Base-by-base conservation (phyloP, 495 filamentous ascomycete genomes). In the Usnea hakonensis region DNA sequence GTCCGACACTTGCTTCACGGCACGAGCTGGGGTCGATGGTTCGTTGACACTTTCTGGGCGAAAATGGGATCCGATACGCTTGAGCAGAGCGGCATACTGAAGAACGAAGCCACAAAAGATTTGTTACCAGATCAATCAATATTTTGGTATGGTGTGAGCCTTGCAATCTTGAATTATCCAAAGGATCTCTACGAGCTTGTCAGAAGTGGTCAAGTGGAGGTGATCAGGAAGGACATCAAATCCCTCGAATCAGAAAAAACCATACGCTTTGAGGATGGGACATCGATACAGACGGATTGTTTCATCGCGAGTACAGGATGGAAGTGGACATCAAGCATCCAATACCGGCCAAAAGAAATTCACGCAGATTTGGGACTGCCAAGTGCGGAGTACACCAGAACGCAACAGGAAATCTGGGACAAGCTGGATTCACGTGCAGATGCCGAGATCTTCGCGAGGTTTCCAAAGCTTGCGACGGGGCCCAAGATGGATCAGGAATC, bases 281-380 rank as follows among this genome's bases (percentile, higher is more conserved):
- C 80, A 19, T 68, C 72, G 5, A 70, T 91, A 11, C 64, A 75
- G 7, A 79, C 83, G 1, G 88, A 89, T 54, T 79, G 79, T 7
- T 73, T 95, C n/a, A 79, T 90, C 63, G 87, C 82, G 67, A 79
- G 79, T 35, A 90, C 85, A 0, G 87, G 86, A 28, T 91, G 88
- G 84, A 82, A 84, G 66, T 79, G 83, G 53, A 77, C 76, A 1
- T 82, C 87, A 2, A 77, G 81, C 8, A 78, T 92, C 60, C 81
- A 81, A 41, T 87, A 91, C 71, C 69, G 84, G 1, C 84, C 87
- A 0, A 78, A 78, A 53, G 72, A 67, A 55, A 76, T 75, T 16
- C 68, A 75, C 60, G 66, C 69, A 35, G 63, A 75, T 30, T 65
- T 81, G 32, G 73, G 77, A 26, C 50, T 69, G 4, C 67, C 67